Percentiles rank a stretch among this genome's conserved stretches.
Conservation (phyloP, 2,329 filamentous ascomycete genomes). For the Diplodia mutila region DNA sequence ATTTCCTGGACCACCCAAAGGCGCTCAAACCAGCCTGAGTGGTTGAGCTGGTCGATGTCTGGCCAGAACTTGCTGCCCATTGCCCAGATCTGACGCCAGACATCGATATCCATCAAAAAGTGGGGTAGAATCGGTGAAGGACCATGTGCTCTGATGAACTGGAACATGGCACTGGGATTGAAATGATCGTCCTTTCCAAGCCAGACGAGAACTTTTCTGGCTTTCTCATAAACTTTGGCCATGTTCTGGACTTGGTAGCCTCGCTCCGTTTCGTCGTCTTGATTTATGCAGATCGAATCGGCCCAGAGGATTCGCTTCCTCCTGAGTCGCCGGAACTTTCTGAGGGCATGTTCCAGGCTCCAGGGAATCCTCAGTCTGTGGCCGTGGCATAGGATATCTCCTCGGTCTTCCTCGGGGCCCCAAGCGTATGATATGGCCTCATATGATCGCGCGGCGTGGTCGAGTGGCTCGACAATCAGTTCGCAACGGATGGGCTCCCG, state of each 20-base stretch:
- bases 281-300: slow-evolving; percentile 28
- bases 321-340: slow-evolving; percentile 1
- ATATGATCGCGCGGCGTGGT: neutral
- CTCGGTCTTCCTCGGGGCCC: neutral
- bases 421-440: slow-evolving; percentile 29
- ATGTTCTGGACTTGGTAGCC: slow-evolving; percentile 27
- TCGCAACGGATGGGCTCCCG: neutral
- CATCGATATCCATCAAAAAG: too few relatives aligned
- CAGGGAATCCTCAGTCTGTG: neutral
- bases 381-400: slow-evolving; percentile 13
- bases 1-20: slow-evolving; percentile 13
- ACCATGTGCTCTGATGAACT: neutral
- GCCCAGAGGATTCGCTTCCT: slow-evolving; percentile 26
- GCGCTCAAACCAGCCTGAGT: neutral
- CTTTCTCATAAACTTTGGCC: slow-evolving; percentile 9
- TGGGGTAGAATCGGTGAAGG: neutral
- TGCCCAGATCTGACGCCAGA: neutral
- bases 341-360: slow-evolving; percentile 2
- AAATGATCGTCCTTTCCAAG: neutral
- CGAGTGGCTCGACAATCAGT: neutral
- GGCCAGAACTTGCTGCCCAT: neutral
- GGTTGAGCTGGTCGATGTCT: accelerated
- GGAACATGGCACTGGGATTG: neutral
- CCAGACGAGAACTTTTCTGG: slow-evolving; percentile 22
- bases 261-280: slow-evolving; percentile 19